Evolutionary conservation across 805 yeast species (phyloP), one percentile per base, ranked within the genome.

Genomic region (Nakazawaea ishiwadae): DNA sequence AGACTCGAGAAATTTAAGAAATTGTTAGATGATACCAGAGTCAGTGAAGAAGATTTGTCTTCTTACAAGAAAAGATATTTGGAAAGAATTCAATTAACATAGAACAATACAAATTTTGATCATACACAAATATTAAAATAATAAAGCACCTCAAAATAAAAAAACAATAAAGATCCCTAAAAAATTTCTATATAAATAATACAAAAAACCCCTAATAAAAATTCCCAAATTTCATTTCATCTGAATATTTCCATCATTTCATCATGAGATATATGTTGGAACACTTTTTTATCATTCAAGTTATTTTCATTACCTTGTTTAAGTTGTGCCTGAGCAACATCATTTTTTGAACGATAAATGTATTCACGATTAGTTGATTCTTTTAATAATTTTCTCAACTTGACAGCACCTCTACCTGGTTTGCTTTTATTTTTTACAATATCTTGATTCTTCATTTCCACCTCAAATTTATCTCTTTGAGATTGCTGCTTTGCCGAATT

Each of bases 201-300:
- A 12, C 10, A 10, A 24, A 24, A 3, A 24, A 24, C 27, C 12
- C 27, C 27, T 18, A n/a, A n/a, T n/a, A n/a, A n/a, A 32, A 32
- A 28, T 14, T 7, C 31, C 31, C 5, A 28, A 28, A 28, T 28
- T 7, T 17, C 19, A 26, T 2, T 16, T 35, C 31, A 27, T 12
- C 38, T 26, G 15, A 40, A 40, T n/a, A 21, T 39, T 31, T 55
- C 60, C 18, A 44, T 37, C 42, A 53, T 44, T 6, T 53, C 60
- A 20, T 50, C 39, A 14, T 9, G 23, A 12, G 38, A 27, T 19
- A 40, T 34, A 15, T 40, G 19, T 10, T 28, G 17, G 5, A 11
- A 24, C 1, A 33, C 27, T n/a, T 14, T 33, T 18, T 5, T 12
- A 14, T 14, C 23, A n/a, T 20, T 4, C 12, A 11, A 9, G n/a